phyloP scores from a whole-genome alignment of 192 early-diverging fungal genomes.

The Coemansia umbellata region DNA sequence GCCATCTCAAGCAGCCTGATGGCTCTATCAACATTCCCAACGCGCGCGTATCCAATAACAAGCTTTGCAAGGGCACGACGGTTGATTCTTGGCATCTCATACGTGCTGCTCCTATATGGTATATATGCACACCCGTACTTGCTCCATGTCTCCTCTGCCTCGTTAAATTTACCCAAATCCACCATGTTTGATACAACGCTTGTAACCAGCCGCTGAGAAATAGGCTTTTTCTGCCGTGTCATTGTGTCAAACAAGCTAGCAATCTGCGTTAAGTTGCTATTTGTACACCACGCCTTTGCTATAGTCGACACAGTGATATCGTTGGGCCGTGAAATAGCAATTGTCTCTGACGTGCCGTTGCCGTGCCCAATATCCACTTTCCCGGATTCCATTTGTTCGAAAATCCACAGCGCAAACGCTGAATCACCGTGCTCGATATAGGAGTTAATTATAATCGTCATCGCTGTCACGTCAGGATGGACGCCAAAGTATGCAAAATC shows the following conservation, averaged over 20 bases:
- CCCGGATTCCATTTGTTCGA: conserved; percentile 8
- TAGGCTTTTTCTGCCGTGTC: not conserved
- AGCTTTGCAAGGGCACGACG: conserved; percentile 25
- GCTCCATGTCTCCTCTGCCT: conserved; percentile 10
- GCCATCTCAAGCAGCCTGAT: conserved; percentile 4
- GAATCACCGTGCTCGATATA: conserved; percentile 11
- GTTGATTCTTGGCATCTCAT: not conserved
- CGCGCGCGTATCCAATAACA: conserved; percentile 13
- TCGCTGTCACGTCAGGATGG: conserved; percentile 5
- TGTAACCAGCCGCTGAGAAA: conserved; percentile 17
- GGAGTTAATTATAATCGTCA: conserved; percentile 14
- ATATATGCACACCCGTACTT: not conserved
- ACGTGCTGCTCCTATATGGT: not conserved
- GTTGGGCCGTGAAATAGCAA: conserved; percentile 6
- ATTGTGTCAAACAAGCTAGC: not conserved
- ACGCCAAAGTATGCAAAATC: conserved; percentile 3
- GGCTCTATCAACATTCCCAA: conserved; percentile 4
- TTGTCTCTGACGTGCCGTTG: not conserved
- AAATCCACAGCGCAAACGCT: conserved; percentile 12
- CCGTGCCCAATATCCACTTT: not conserved
- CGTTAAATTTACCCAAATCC: conserved; percentile 5
- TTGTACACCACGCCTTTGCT: conserved; percentile 9
- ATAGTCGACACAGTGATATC: conserved; percentile 5
- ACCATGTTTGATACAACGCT: conserved; percentile 6
- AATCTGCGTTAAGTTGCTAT: not conserved